These are phyloP conservation scores for Claviceps africana DNA, from an alignment of 2,329 filamentous ascomycete genomes.

Conservation along the genomic window DNA sequence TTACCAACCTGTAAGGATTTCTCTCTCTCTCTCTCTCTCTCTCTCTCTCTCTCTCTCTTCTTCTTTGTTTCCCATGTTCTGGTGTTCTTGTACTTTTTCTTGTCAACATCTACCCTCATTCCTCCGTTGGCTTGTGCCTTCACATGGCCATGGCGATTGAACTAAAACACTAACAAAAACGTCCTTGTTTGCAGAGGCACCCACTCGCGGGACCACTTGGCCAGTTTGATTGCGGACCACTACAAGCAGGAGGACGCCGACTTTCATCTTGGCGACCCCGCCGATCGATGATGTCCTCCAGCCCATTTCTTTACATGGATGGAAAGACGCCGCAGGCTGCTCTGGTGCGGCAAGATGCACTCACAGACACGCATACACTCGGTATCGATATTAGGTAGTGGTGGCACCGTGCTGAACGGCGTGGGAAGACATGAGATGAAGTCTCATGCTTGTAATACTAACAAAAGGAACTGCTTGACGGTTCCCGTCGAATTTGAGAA, in stretches of 20 bases:
- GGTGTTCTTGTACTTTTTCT: too few relatives aligned
- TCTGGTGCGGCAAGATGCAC: neutral
- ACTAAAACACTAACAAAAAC: neutral
- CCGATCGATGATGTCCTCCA: constrained; percentile 10
- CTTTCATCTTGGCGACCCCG: constrained; percentile 34
- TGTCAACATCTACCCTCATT: too few relatives aligned
- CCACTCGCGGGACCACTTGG: constrained; percentile 58
- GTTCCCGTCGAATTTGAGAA: neutral
- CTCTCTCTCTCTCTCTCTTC: neutral
- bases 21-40: neutral
- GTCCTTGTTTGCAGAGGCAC: constrained; percentile 36
- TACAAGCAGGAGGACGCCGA: constrained; percentile 61
- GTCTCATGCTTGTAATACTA: neutral
- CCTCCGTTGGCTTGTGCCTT: neutral
- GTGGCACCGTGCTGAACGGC: neutral
- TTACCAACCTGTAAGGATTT: constrained; percentile 52
- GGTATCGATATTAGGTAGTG: too few relatives aligned
- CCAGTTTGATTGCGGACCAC: constrained; percentile 59
- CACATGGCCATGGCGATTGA: neutral
- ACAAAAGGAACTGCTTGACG: neutral
- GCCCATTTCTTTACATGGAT: neutral
- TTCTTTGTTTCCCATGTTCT: neutral
- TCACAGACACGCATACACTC: neutral
- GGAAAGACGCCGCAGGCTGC: neutral
- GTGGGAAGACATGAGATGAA: neutral